Evolutionary conservation across 2,329 filamentous ascomycete genomes (phyloP).

Genomic region (Coniochaeta sp.): DNA sequence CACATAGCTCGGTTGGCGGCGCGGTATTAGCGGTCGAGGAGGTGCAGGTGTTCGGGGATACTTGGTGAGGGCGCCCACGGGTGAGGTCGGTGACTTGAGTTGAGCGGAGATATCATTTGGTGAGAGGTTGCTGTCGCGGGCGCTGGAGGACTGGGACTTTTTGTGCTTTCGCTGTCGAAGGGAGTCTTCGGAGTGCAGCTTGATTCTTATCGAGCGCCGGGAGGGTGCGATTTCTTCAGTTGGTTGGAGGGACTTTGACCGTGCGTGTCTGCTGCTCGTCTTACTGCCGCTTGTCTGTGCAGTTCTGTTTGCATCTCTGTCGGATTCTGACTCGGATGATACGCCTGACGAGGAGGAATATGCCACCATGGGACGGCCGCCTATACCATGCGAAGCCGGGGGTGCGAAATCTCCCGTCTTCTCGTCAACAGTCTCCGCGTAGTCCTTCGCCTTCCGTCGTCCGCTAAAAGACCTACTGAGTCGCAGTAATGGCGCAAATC

Average conservation of each 20-base stretch:
- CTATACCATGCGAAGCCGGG: slow-evolving; percentile 15
- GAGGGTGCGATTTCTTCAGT: slow-evolving; percentile 59
- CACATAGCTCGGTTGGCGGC: slow-evolving; percentile 82
- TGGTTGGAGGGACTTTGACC: slow-evolving; percentile 54
- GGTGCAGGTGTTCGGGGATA: slow-evolving; percentile 88
- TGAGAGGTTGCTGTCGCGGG: slow-evolving; percentile 24
- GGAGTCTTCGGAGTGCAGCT: slow-evolving; percentile 74
- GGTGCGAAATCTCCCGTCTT: slow-evolving; percentile 16
- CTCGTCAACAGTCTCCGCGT: slow-evolving; percentile 20
- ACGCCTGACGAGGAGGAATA: slow-evolving; percentile 55
- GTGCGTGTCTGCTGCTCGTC: slow-evolving; percentile 35
- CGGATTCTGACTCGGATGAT: slow-evolving; percentile 65
- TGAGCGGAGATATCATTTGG: slow-evolving; percentile 61
- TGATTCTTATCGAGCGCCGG: slow-evolving; percentile 82
- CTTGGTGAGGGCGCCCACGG: slow-evolving; percentile 68
- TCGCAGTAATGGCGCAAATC: slow-evolving; percentile 71
- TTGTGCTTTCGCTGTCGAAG: slow-evolving; percentile 65
- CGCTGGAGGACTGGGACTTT: slow-evolving; percentile 46
- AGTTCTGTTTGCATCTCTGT: slow-evolving; percentile 24
- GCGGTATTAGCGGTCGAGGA: slow-evolving; percentile 81
- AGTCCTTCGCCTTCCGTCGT: slow-evolving; percentile 35
- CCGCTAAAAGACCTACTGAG: slow-evolving; percentile 55
- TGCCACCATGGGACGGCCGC: slow-evolving; percentile 23
- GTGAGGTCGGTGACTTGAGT: slow-evolving; percentile 89
- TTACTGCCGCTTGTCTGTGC: slow-evolving; percentile 14